Conservation (phyloP, 345 rosid species). For the Dovyalis caffra region DNA sequence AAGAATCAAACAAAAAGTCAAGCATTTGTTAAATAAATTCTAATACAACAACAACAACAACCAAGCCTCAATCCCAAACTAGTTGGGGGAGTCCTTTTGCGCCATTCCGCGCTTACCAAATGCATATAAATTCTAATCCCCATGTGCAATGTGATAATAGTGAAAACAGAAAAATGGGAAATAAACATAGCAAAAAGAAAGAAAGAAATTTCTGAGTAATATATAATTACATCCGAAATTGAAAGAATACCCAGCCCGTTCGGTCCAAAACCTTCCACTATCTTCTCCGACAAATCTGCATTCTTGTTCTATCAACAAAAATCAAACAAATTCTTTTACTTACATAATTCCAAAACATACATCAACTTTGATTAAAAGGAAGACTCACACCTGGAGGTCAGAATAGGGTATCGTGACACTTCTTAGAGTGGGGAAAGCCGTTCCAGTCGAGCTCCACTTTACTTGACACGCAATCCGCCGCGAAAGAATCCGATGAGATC, state of each 20-base stretch:
- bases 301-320: slow-evolving; percentile 45
- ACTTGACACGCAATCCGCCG: slow-evolving; percentile 22
- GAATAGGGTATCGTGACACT: slow-evolving; percentile 72
- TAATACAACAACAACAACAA: neutral
- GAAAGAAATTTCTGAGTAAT: neutral
- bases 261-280: slow-evolving; percentile 84
- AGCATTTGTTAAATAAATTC: neutral
- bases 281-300: slow-evolving; percentile 61
- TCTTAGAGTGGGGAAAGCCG: slow-evolving; percentile 47
- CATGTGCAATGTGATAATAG: too few relatives aligned
- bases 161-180: neutral
- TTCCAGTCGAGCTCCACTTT: slow-evolving; percentile 45
- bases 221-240: slow-evolving; percentile 59
- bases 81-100: neutral
- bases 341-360: neutral
- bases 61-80: too few relatives aligned
- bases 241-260: slow-evolving; percentile 82
- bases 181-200: too few relatives aligned
- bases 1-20: slow-evolving; percentile 8
- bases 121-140: too few relatives aligned
- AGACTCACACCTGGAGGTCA: slow-evolving; percentile 55
- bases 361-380: too few relatives aligned
- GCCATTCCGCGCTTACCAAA: neutral
- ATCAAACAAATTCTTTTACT: neutral
- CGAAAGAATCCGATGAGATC: slow-evolving; percentile 23